Base-by-base conservation (phyloP, 495 filamentous ascomycete genomes). In the Penicillium antarcticum region DNA sequence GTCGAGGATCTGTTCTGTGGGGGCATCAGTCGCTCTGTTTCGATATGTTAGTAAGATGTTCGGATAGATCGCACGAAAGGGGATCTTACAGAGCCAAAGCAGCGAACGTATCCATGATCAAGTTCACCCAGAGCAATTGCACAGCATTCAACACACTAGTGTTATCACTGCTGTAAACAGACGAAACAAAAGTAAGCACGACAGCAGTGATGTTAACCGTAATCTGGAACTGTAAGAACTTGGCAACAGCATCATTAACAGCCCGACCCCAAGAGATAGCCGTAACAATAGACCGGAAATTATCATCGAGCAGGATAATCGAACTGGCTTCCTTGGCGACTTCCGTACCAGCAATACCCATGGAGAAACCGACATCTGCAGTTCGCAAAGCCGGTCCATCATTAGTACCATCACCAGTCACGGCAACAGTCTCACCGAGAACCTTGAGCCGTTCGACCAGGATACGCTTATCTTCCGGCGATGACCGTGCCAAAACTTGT, bases 51-150 rank as follows among this genome's bases (percentile, higher is more conserved):
- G 55, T 19, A 13, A 41, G 21, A 36, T 14, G 38, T 17, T 12
- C 13, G 16, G 5, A 8, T 5, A 39, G 14, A 14, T 7, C 10
- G 1, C 9, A 14, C 2, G 4, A 9, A 45, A 23, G 34, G 18
- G 26, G 18, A 40, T 33, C 66, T 59, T 53, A 69, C 60, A 95
- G 76, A 23, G 90, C 90, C 12, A 95, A 75, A 13, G 90, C 90
- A 21, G 90, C 90, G 53, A 95, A 89, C 0, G 90, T 94, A 56
- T 95, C 90, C 91, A 95, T 95, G 66, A 95, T 95, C 53, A 95
- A 75, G 56, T 95, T 95, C 55, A 95, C 87, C 90, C 90, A 95
- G 13, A 95, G 78, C 19, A 95, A 77, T 71, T 95, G 90, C 14
- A 95, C 90, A 7, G 90, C 89, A 4, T 80, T 92, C 29, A 95